Base-by-base conservation (phyloP, 345 rosid species). In the Bruguiera parviflora region DNA sequence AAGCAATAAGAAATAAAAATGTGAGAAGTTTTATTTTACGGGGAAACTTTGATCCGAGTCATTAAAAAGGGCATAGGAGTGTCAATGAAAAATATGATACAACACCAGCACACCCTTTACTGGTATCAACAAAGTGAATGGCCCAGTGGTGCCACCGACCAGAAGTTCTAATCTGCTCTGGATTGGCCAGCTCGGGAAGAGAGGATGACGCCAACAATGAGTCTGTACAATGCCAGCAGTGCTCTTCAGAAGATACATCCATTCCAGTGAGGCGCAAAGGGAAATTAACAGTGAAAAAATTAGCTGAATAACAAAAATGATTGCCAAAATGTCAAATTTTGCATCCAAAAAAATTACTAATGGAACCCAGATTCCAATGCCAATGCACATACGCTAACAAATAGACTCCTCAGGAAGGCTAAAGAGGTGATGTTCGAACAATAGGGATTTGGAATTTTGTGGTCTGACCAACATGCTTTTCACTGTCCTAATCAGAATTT, bases 121-220 rank as follows among this genome's bases (percentile, higher is more conserved):
- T 57, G 27, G 53, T 47, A 67, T 57, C 61, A 47, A 49, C 53
- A 11, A 58, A 28, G 66, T 46, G 37, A 21, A 66, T 58, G 21
- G 53, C 58, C 29, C 7, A 58, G 61, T 22, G 52, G 51, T 53
- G 63, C 63, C 52, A 24, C 47, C 28, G 47, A 51, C 46, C 64
- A 37, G 56, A 4, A 56, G n/a, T 28, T 25, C 53, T 31, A 37
- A 3, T 70, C 73, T 15, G 67, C 73, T 32, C 61, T 61, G 21
- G 67, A 70, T 70, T 70, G 73, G 52, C 67, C 73, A 70, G 67
- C 73, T n/a, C 61, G 51, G 25, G 67, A 70, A 24, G 73, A 70
- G 28, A 61, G 67, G 53, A 61, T 70, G 60, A 70, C 61, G 25
- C 73, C 73, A 15, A 61, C 73, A 61, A 61, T 61, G 18, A 70